Evolutionary conservation across 257 asterid species (phyloP).

Genomic region (Lycium barbarum): DNA sequence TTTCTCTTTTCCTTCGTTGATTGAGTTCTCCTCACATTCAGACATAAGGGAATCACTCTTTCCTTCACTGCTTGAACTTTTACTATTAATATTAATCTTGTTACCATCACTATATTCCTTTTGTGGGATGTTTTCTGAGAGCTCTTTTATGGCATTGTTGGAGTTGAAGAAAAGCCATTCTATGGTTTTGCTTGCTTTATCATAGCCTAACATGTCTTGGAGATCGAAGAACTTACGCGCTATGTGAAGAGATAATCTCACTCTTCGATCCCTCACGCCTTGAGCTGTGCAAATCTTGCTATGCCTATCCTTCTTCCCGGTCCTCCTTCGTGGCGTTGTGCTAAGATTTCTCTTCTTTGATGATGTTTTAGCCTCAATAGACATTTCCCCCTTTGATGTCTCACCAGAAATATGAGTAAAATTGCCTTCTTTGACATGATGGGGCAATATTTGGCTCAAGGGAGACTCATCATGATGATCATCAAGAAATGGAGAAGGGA

Average conservation of each 20-base stretch:
- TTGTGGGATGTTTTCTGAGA: conserved; percentile 39
- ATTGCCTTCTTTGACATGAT: background rate
- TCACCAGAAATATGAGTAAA: background rate
- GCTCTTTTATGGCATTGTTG: conserved; percentile 60
- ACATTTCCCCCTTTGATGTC: background rate
- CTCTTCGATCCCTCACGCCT: conserved; percentile 71
- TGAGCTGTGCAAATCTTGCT: conserved; percentile 85
- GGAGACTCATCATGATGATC: conserved; percentile 50
- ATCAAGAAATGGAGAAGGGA: conserved; percentile 58
- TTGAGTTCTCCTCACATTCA: conserved; percentile 46
- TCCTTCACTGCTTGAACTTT: conserved; percentile 23
- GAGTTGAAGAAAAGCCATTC: conserved; percentile 75
- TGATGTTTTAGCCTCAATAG: background rate
- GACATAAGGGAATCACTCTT: conserved; percentile 43
- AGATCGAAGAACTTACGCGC: conserved; percentile 83
- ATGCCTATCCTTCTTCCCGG: conserved; percentile 76
- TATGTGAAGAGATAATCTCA: conserved; percentile 70
- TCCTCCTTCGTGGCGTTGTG: conserved; percentile 45
- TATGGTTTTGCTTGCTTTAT: conserved; percentile 79
- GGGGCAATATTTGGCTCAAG: conserved; percentile 49
- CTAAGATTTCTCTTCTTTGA: conserved; percentile 41
- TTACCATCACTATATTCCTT: conserved; percentile 28
- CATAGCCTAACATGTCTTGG: conserved; percentile 76
- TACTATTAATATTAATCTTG: background rate
- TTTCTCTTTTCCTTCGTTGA: background rate